Evolutionary conservation across 345 rosid genomes (phyloP).

Genomic region (Salix viminalis): DNA sequence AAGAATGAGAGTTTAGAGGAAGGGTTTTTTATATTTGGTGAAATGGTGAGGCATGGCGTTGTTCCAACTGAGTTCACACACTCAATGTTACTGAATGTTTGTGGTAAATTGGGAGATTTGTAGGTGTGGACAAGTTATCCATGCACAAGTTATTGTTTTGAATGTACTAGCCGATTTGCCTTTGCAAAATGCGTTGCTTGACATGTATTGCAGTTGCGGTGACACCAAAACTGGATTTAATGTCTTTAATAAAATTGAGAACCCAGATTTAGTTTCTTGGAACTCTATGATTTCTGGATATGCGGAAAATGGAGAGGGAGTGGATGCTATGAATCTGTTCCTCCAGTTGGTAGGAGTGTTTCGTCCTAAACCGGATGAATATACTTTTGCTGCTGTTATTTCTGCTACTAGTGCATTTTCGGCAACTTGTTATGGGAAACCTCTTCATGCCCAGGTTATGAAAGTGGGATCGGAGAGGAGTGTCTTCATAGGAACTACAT

Average conservation of each 20-base stretch:
- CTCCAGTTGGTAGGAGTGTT: slow-evolving; percentile 33
- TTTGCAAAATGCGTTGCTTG: slow-evolving; percentile 71
- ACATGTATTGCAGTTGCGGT: slow-evolving; percentile 73
- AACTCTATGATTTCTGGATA: slow-evolving; percentile 71
- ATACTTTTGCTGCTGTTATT: slow-evolving; percentile 66
- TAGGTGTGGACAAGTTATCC: slow-evolving; percentile 42
- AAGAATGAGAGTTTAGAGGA: slow-evolving; percentile 52
- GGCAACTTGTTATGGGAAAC: slow-evolving; percentile 43
- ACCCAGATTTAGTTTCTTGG: slow-evolving; percentile 69
- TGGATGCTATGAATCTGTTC: slow-evolving; percentile 51
- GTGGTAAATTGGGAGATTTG: slow-evolving; percentile 48
- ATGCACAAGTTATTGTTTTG: slow-evolving; percentile 48
- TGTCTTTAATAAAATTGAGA: slow-evolving; percentile 44
- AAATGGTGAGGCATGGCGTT: slow-evolving; percentile 51
- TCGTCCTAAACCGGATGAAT: slow-evolving; percentile 61
- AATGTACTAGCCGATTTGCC: slow-evolving; percentile 46
- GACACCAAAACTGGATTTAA: slow-evolving; percentile 37
- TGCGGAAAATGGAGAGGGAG: slow-evolving; percentile 56
- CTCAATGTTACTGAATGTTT: slow-evolving; percentile 67
- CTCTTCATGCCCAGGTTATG: slow-evolving; percentile 56
- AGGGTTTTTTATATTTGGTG: slow-evolving; percentile 40
- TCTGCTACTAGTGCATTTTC: slow-evolving; percentile 42
- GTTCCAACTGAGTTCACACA: slow-evolving; percentile 60
- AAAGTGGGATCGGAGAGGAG: slow-evolving; percentile 51
- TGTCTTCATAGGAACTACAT: slow-evolving; percentile 58